These are phyloP conservation scores for Emmonsiellopsis sp. DNA, from an alignment of 2,329 filamentous ascomycete genomes.

Conservation along the genomic window DNA sequence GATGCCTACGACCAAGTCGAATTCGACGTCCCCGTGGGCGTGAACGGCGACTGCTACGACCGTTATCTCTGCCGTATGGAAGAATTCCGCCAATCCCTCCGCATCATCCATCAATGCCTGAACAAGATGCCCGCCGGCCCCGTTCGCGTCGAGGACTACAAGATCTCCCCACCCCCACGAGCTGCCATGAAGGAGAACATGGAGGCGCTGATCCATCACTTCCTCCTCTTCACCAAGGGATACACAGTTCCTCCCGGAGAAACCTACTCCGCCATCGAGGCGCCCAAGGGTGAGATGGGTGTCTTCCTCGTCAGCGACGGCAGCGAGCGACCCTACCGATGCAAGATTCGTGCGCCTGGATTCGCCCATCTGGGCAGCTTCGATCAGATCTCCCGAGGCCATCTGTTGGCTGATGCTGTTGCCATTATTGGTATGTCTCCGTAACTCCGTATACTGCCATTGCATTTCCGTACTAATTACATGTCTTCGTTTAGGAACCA, in stretches of 20 bases:
- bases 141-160: conserved; percentile 96
- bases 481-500: conserved; percentile 41
- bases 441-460: background rate
- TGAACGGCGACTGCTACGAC: conserved; percentile 98
- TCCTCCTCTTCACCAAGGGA: conserved; percentile 96
- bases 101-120: conserved; percentile 96
- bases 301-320: conserved; percentile 95
- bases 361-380: conserved; percentile 93
- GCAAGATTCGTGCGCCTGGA: conserved; percentile 92
- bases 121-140: conserved; percentile 98
- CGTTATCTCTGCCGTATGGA: conserved; percentile 99
- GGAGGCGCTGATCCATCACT: conserved; percentile 99
- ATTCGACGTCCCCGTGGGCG: conserved; percentile 92
- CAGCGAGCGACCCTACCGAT: conserved; percentile 90
- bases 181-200: conserved; percentile 99
- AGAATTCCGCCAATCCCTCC: conserved; percentile 95
- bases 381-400: conserved; percentile 84
- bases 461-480: background rate
- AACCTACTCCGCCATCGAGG: conserved; percentile 96
- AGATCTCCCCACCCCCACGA: conserved; percentile 90
- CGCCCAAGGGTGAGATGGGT: conserved; percentile 99
- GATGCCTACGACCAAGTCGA: conserved; percentile 97
- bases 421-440: conserved; percentile 64
- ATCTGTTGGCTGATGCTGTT: conserved; percentile 90
- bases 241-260: conserved; percentile 95